These are phyloP conservation scores for Tirmania nivea DNA, from an alignment of 495 filamentous ascomycete species.

Conservation along the genomic window DNA sequence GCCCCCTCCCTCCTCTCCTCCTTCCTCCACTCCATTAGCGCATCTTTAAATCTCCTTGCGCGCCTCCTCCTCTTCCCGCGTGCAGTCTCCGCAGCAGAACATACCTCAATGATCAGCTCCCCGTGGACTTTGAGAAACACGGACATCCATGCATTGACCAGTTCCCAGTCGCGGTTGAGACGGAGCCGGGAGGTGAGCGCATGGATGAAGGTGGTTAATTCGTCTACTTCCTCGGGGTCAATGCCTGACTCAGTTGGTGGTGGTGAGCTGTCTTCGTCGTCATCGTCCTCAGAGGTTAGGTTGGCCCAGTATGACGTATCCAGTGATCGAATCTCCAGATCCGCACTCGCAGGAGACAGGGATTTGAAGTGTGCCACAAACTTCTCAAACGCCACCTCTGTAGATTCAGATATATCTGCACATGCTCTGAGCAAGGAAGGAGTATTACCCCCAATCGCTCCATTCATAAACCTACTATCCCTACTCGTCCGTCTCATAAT, in stretches of 20 bases:
- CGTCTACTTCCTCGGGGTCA: constrained; percentile 14
- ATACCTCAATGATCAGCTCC: constrained; percentile 27
- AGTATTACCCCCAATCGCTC: constrained; percentile 24
- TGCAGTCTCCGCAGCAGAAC: constrained; percentile 15
- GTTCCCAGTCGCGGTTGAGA: constrained; percentile 59
- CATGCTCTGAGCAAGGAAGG: constrained; percentile 34
- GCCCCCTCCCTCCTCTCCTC: constrained; percentile 44
- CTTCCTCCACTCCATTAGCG: constrained; percentile 38
- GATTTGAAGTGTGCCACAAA: constrained; percentile 59
- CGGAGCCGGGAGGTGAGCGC: constrained; percentile 49
- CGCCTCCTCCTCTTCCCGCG: background rate
- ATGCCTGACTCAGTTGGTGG: constrained; percentile 26
- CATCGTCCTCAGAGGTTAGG: background rate
- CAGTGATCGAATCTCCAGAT: constrained; percentile 72
- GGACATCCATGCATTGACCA: constrained; percentile 89
- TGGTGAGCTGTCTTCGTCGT: background rate
- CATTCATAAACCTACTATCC: constrained; percentile 5
- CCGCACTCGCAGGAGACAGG: constrained; percentile 58
- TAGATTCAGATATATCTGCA: constrained; percentile 28
- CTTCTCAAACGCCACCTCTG: constrained; percentile 24
- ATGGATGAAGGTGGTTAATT: constrained; percentile 46
- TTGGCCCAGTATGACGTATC: constrained; percentile 24
- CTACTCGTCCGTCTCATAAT: constrained; percentile 27
- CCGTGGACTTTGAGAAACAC: constrained; percentile 45
- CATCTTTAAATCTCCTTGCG: background rate